A percentile compares a stretch with the other conserved stretches of the same genome.
Evolutionary conservation across 78 protist genomes (phyloP).

Genomic region (Kipferlia bialata): DNA sequence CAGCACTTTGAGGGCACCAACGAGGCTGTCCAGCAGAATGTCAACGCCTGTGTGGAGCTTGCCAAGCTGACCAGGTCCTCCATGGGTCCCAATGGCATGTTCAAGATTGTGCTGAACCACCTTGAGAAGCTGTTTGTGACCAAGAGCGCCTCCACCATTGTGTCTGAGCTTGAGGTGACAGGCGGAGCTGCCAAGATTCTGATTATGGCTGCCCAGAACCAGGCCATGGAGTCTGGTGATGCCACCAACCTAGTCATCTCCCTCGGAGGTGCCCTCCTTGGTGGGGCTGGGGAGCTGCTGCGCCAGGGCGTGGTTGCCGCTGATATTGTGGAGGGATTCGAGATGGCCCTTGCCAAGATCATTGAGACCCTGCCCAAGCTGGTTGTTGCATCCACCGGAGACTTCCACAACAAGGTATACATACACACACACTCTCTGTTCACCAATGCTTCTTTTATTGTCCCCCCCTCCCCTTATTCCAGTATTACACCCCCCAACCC

Average conservation of each 20-base stretch:
- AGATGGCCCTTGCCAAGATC: not conserved
- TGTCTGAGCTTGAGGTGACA: constrained; percentile 75
- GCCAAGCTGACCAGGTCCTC: constrained; percentile 73
- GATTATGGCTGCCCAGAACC: constrained; percentile 79
- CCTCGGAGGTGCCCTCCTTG: constrained; percentile 89
- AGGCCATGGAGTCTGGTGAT: constrained; percentile 89
- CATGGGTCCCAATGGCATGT: constrained; percentile 90
- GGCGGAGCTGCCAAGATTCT: constrained; percentile 97
- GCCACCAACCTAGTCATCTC: constrained; percentile 83
- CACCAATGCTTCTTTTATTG: not conserved
- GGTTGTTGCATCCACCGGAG: not conserved
- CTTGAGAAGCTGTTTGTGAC: constrained; percentile 91
- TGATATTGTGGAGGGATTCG: constrained; percentile 81
- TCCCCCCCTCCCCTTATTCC: not conserved
- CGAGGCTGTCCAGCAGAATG: constrained; percentile 82
- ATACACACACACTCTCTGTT: not conserved
- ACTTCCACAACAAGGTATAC: constrained; percentile 12
- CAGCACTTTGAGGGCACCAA: constrained; percentile 47
- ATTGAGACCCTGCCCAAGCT: not conserved
- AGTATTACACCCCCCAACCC: no score
- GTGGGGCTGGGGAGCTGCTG: constrained; percentile 68
- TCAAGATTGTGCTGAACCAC: constrained; percentile 68
- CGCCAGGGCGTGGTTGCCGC: constrained; percentile 68
- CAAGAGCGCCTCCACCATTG: constrained; percentile 91
- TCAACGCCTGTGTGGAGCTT: constrained; percentile 80